Evolutionary conservation across 768 basidiomycete species (phyloP).

Genomic region (Mycena vulgaris): DNA sequence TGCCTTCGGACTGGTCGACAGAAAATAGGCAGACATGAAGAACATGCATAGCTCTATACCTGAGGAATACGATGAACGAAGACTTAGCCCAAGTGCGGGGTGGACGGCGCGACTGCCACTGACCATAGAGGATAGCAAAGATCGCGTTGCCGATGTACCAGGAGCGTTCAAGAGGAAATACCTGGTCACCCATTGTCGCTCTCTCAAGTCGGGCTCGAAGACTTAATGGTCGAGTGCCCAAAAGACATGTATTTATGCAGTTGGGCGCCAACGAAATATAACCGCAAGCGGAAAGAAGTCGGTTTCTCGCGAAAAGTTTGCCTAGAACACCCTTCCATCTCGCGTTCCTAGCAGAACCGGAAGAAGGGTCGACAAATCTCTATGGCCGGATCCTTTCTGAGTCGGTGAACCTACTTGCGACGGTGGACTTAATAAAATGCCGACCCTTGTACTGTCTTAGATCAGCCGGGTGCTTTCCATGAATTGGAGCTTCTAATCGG

Average conservation of each 20-base stretch:
- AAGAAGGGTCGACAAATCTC: not conserved
- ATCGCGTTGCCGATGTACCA: conserved; percentile 30
- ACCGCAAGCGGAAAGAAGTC: conserved; percentile 25
- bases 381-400: not conserved
- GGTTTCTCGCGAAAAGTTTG: not conserved
- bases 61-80: too few relatives aligned
- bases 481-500: not conserved
- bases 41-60: conserved; percentile 36
- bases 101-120: not conserved
- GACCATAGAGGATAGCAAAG: conserved; percentile 32
- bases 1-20: conserved; percentile 8
- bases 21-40: conserved; percentile 25
- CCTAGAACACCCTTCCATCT: too few relatives aligned
- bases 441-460: not conserved
- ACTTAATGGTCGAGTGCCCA: not conserved
- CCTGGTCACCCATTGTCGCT: conserved; percentile 19
- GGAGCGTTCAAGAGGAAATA: conserved; percentile 13
- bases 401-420: not conserved
- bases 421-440: not conserved
- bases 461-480: conserved; percentile 6
- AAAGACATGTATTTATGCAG: conserved; percentile 11
- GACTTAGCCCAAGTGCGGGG: not conserved
- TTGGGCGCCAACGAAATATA: conserved; percentile 19
- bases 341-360: not conserved
- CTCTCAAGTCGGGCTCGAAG: not conserved